Base-by-base conservation (phyloP, 352 stramenopile species). In the Phytophthora tentaculata region DNA sequence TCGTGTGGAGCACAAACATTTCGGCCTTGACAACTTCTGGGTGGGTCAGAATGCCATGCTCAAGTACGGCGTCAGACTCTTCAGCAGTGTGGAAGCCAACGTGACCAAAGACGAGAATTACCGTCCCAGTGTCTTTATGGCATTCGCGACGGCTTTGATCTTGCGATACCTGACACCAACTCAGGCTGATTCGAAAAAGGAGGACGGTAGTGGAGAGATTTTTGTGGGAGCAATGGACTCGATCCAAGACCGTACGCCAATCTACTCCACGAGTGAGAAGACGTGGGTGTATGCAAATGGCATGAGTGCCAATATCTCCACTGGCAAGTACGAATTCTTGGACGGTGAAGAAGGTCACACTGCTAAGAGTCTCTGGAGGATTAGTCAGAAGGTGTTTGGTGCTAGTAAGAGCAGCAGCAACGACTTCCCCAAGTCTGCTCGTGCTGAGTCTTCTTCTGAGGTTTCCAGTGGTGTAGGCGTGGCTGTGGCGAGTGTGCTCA, bases 11-110 rank as follows among this genome's bases (percentile, higher is more conserved):
- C 90, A 98, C 29, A n/a, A 29, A 7, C 61, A 74, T 55, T 98
- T 98, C 73, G 92, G 95, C 13, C 67, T 98, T 19, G 90, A 91
- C 51, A 97, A 89, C 35, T 98, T 98, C 76, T 98, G 97, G 76
- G 92, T 98, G 45, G 82, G 76, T 6, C 94, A 98, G 79, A 98
- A 98, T 74, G 88, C 89, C 3, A 69, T 86, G 59, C 53, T 86
- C 45, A 83, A 81, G 64, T n/a, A 59, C 26, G 76, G 3, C 67
- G 83, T 2, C 5, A 5, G 28, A 9, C 57, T 91, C 1, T 71
- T 89, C 19, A 69, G 50, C 48, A 72, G 53, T 9, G 64, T 85
- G 24, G 35, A 73, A 13, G 10, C 37, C 37, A 69, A 61, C 19
- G 59, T 67, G 2, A 43, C 51, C 0, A 71, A 75, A 14, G 43